Evolutionary conservation across 495 filamentous ascomycete species (phyloP), one percentile per base, ranked within the genome.

Genomic region (Cercophora scortea): DNA sequence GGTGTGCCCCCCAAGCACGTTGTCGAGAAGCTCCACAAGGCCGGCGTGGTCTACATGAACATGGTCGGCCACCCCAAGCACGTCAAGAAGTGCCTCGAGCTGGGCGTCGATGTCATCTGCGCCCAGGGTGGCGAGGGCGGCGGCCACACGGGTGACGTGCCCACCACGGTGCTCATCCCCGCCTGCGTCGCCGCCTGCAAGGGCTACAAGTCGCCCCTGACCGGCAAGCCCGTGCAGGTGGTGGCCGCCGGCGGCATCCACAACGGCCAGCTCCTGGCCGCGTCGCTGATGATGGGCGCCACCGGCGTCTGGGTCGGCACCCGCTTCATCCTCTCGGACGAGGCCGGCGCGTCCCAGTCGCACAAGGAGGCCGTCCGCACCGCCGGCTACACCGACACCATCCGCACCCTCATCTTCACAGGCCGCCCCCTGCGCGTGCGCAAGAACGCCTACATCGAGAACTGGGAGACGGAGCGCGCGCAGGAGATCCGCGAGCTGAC

Each of bases 21-120:
- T 54, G 93, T 98, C 54, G 88, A 97, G 45, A 83, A 77, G 57
- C 83, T 98, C 35, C 93, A 98, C 80, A 79, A 81, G 56, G 76
- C 81, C 63, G 91, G 91, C 50, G 79, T 98, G 55, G 78, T 95
- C 50, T 95, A 92, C 81, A 98, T 98, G 93, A 98, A 98, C 83
- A 98, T 98, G 93, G 94, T 98, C 68, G 93, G 92, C 51, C 93
- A 97, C 80, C 94, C 94, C 57, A 98, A 98, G 81, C 93, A 98
- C 75, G 91, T 96, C 45, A 78, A 85, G 66, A 97, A 96, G 79
- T 87, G 86, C 66, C 77, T 98, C 51, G 92, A 89, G 16, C 79
- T 89, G 46, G 93, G 93, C 60, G 86, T 90, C 35, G 90, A 95
- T 67, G 83, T 95, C 60, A 85, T 95, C 36, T 94, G 88, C 66